Conservation (phyloP, 345 rosid genomes). For the Pelargonium nanum region DNA sequence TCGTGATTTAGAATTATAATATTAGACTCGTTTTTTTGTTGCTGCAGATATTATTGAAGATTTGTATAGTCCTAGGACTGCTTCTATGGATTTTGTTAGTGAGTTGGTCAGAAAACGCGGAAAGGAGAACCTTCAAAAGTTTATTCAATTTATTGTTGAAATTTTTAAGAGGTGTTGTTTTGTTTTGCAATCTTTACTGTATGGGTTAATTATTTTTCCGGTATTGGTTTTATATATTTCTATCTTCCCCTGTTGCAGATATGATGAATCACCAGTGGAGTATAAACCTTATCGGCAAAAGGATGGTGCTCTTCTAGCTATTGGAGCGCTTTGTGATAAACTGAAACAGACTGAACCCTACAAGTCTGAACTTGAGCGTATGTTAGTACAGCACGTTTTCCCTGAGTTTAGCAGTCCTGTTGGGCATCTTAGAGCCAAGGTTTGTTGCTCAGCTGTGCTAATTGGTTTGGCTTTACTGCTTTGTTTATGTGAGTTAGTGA, state of each 20-base stretch:
- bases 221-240: background rate
- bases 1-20: background rate
- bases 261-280: constrained; percentile 64
- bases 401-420: constrained; percentile 89
- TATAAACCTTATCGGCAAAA: constrained; percentile 78
- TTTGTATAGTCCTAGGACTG: constrained; percentile 94
- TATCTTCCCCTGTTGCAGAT: constrained; percentile 29
- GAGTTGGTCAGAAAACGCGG: constrained; percentile 95
- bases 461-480: constrained; percentile 1
- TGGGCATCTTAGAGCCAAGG: constrained; percentile 99
- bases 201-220: background rate
- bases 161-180: constrained; percentile 63
- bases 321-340: constrained; percentile 97
- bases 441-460: constrained; percentile 17
- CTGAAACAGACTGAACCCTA: constrained; percentile 91
- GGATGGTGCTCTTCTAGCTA: constrained; percentile 97
- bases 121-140: constrained; percentile 85
- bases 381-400: constrained; percentile 95
- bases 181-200: background rate
- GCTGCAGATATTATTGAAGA: constrained; percentile 94
- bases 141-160: constrained; percentile 69
- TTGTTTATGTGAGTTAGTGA: too few relatives aligned
- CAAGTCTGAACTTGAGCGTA: constrained; percentile 81
- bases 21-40: constrained; percentile 14
- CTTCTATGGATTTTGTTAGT: constrained; percentile 94